Conservation (phyloP, 352 stramenopile genomes). For the Globisporangium abappressorium region DNA sequence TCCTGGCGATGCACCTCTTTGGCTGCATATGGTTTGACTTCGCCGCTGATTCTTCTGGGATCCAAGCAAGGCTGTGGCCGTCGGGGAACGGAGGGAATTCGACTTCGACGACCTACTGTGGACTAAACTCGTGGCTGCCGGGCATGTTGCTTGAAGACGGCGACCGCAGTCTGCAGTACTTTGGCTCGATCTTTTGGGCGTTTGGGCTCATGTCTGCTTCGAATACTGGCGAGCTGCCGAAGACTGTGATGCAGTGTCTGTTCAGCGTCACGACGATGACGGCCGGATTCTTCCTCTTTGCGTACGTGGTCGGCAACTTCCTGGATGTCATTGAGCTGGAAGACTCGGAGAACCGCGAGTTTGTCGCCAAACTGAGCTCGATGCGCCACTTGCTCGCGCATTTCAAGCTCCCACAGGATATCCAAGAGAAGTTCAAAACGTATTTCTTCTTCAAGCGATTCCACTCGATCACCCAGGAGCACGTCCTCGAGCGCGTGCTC, state of each 20-base stretch:
- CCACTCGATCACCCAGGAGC: slow-evolving; percentile 65
- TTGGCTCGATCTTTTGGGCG: slow-evolving; percentile 49
- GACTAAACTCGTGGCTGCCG: slow-evolving; percentile 31
- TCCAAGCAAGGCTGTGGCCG: slow-evolving; percentile 22
- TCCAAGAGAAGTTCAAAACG: slow-evolving; percentile 59
- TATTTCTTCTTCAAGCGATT: slow-evolving; percentile 71
- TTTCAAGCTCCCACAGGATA: slow-evolving; percentile 38
- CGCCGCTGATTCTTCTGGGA: slow-evolving; percentile 38
- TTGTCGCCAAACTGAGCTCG: slow-evolving; percentile 55
- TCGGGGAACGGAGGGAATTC: not conserved
- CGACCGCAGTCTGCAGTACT: slow-evolving; percentile 37
- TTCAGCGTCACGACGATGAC: slow-evolving; percentile 64
- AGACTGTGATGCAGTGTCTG: slow-evolving; percentile 42
- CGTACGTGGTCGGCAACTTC: slow-evolving; percentile 60
- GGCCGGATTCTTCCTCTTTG: slow-evolving; percentile 55
- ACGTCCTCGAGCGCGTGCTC: slow-evolving; percentile 48
- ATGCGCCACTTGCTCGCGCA: slow-evolving; percentile 47
- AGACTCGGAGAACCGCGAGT: slow-evolving; percentile 56
- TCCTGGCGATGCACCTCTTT: slow-evolving; percentile 49
- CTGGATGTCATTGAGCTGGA: slow-evolving; percentile 53
- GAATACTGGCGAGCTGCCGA: slow-evolving; percentile 45
- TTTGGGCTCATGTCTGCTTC: slow-evolving; percentile 60
- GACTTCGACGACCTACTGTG: slow-evolving; percentile 20
- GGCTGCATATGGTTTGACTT: slow-evolving; percentile 66
- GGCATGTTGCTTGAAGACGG: slow-evolving; percentile 18